Base-by-base conservation (phyloP, 345 rosid genomes). In the Conringia planisiliqua region DNA sequence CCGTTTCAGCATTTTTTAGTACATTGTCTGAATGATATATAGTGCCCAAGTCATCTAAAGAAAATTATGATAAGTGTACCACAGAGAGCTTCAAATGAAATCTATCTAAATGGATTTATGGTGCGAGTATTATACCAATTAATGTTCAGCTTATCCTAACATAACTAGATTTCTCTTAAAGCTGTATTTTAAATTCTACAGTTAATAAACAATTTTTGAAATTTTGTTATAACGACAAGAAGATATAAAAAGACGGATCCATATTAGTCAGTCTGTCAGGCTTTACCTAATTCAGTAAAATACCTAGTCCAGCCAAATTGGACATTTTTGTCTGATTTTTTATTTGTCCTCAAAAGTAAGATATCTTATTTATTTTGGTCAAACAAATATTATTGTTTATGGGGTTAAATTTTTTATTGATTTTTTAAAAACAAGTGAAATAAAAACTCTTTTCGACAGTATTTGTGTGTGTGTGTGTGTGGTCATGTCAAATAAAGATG, bases 401-500 rank as follows among this genome's bases (percentile, higher is more conserved):
- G 27, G 16, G 16, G 26, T 10, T 36, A 11, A 27, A 9, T 16
- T 52, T 27, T 24, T 5, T 52, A 16, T 36, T n/a, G n/a, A n/a
- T n/a, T n/a, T n/a, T 22, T 7, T 9, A 66, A 10, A 38, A 36
- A 8, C 0, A 32, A 44, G 32, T 11, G 0, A 50, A 20, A 20
- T 9, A 20, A 20, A 50, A 50, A 50, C 33, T 39, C 33, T 62
- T 56, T 58, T 5, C 6, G 58, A n/a, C 26, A 8, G n/a, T 29
- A 17, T 43, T 26, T 14, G 0, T 36, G 18, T 11, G 16, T 61
- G 14, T 22, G 1, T 51, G 18, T 11, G 17, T 29, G 38, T 55
- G 39, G 58, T 6, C 63, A 68, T 68, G 62, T 75, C 79, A 75
- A 50, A 40, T 48, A 69, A 75, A 40, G 63, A 42, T 68, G 74